These are phyloP conservation scores for Lyophyllum shimeji DNA, from an alignment of 768 basidiomycete genomes.

Conservation along the genomic window DNA sequence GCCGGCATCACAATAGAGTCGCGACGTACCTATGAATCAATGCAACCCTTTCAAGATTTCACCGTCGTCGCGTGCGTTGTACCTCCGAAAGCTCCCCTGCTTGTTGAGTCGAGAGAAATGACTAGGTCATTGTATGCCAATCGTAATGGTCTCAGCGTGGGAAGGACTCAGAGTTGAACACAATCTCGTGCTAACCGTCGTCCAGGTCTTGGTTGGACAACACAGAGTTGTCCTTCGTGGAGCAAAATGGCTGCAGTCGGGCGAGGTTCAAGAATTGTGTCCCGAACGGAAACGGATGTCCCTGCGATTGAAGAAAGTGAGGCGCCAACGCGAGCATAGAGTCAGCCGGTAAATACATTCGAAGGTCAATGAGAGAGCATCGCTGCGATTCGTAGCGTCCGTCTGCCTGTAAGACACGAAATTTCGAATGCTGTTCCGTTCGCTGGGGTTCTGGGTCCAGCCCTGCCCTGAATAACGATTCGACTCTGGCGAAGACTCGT, in stretches of 20 bases:
- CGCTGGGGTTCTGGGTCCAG: conserved; percentile 27
- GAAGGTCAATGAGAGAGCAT: conserved; percentile 28
- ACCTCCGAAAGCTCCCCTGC: not conserved
- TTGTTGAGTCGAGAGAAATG: not conserved
- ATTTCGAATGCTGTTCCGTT: conserved; percentile 24
- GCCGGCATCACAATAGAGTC: not conserved
- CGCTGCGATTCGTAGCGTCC: conserved; percentile 26
- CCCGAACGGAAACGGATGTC: conserved; percentile 15
- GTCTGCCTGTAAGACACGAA: conserved; percentile 30
- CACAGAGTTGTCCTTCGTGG: conserved; percentile 4
- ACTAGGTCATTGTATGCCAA: not conserved
- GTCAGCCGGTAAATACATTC: conserved; percentile 19
- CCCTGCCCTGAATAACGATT: conserved; percentile 25
- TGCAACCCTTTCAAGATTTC: not conserved
- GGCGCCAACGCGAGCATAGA: not conserved
- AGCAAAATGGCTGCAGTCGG: not conserved
- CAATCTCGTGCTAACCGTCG: conserved; percentile 4
- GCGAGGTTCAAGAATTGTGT: conserved; percentile 18
- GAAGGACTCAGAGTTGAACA: not conserved
- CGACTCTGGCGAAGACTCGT: no score
- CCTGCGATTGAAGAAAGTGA: not conserved
- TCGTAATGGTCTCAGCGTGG: not conserved
- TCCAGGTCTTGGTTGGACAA: not conserved
- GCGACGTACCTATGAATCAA: conserved; percentile 1
- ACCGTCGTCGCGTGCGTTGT: not conserved